Evolutionary conservation across 805 yeast genomes (phyloP), one percentile per base, ranked within the genome.

Genomic region (Teunomyces tritomae): DNA sequence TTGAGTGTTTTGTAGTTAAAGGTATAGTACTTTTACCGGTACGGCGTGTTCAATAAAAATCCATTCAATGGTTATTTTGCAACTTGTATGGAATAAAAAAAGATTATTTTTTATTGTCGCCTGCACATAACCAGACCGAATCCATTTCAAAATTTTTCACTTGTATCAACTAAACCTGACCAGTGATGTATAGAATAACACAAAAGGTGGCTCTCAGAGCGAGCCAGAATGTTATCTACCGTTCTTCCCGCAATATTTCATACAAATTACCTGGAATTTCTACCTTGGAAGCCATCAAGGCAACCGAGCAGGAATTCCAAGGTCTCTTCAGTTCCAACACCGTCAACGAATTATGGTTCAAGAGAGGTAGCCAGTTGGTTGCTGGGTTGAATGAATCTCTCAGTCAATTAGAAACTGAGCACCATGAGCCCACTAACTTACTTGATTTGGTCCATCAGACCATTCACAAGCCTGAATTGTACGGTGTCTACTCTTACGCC

Each of bases 381-480:
- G 59, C 62, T 24, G 66, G 68, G 8, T 63, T 73, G 50, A 73
- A 73, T 57, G 60, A 57, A 17, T 51, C 61, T 8, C 57, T 73
- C 33, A 63, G 59, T 20, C 57, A 57, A 28, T 20, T 30, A 26
- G 47, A 48, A 29, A 33, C 48, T 17, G 46, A 29, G 17, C 39
- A 43, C 10, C 17, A 28, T 32, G 26, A 28, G 4, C 14, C 45
- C 17, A 60, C 58, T 55, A 39, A 45, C 29, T 54, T 57, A 43
- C 51, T 56, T 20, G 57, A 45, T 11, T 60, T 79, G 43, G 64
- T 79, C 39, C 53, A 67, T 8, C 61, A 67, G 49, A 71, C 79
- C 3, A 72, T 76, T 43, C 71, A 69, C 53, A 72, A 73, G 48
- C 79, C 77, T 29, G 74, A 69, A 46, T 72, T 77, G 51, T 63